Conservation (phyloP, 495 filamentous ascomycete species). For the Poronia punctata region DNA sequence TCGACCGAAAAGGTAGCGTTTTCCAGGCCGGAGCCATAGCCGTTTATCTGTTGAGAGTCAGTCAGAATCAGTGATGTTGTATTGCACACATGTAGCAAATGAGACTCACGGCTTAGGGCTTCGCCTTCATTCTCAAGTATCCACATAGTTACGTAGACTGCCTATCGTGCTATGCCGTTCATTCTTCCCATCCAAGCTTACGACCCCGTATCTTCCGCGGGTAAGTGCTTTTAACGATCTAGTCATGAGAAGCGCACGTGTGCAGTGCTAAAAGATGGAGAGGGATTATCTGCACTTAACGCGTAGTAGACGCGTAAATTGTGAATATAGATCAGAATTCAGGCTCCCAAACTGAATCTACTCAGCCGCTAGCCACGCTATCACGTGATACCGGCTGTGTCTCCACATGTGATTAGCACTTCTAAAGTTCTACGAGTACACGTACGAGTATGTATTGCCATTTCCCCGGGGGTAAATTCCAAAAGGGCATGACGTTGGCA, state of each 20-base stretch:
- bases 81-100: background rate
- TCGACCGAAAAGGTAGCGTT: slow-evolving; percentile 73
- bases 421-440: no score
- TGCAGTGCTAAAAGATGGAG: background rate
- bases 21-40: slow-evolving; percentile 77
- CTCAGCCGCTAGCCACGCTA: no score
- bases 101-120: slow-evolving; percentile 38
- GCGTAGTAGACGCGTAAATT: slow-evolving; percentile 6
- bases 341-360: no score
- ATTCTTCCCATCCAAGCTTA: background rate
- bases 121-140: slow-evolving; percentile 51
- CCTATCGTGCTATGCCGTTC: background rate
- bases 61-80: background rate
- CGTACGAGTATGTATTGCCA: no score
- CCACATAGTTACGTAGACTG: slow-evolving; percentile 46
- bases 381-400: slow-evolving; percentile 8
- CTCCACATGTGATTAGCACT: no score
- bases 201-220: no score
- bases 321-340: background rate
- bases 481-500: no score
- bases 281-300: slow-evolving; percentile 1
- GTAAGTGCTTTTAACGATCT: no score
- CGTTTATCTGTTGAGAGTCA: slow-evolving; percentile 52
- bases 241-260: no score
- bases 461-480: no score